Evolutionary conservation across 257 asterid species (phyloP), one percentile per base, ranked within the genome.

Genomic region (Gentiana dahurica): DNA sequence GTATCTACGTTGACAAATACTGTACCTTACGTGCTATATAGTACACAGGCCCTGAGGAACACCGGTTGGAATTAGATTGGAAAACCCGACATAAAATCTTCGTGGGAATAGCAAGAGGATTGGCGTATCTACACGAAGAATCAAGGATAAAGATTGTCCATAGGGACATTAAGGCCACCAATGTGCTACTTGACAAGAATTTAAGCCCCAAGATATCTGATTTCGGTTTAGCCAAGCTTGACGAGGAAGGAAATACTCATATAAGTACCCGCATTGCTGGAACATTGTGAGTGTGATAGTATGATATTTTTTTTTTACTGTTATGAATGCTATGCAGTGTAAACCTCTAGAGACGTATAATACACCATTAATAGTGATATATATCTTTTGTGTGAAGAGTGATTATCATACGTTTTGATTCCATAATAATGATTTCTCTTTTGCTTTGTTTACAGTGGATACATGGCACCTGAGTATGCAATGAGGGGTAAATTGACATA

Each of bases 391-490:
- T 15, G 24, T 15, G 24, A 15, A 15, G 24, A 15, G 24, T 15
- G 24, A 15, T 15, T 15, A 15, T 15, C 24, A 15, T 15, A 15
- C 24, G 24, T 15, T 15, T 15, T 15, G 24, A 15, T 15, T 15
- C 24, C 24, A 15, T 15, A 15, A 15, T 15, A 15, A 15, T 15
- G 24, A 15, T 15, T 15, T 15, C 24, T 15, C 24, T 15, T 15
- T 15, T 15, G 24, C 24, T 15, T 15, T 15, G 24, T 15, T 15
- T 15, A 59, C 67, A 80, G 84, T 4, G 94, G 94, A 15, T 84
- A 81, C 51, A 84, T 83, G 86, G 93, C 93, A 38, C 84, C 93
- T 3, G 88, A 83, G 69, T 83, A 83, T 63, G 88, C 88, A 12
- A 46, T 84, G 6, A 77, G 89, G 87, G 94, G 94, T 57, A 74